Percentiles rank a stretch among this genome's conserved stretches.
These are phyloP conservation scores for Camellia oleifera DNA, from an alignment of 179 eudicot genomes.

Conservation along the genomic window DNA sequence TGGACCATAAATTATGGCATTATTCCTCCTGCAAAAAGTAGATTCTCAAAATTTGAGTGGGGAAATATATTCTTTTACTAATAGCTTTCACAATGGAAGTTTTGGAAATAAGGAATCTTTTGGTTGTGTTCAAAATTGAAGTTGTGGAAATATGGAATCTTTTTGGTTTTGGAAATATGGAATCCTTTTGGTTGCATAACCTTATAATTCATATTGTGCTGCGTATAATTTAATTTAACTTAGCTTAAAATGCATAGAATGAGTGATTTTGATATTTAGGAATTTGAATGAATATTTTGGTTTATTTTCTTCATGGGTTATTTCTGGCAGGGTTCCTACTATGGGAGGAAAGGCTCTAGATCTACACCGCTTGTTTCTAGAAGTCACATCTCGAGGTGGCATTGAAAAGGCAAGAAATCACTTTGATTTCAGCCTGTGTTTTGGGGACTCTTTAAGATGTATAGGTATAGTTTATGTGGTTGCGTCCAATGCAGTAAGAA, in stretches of 20 bases:
- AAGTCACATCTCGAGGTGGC: slow-evolving; percentile 88
- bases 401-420: slow-evolving; percentile 54
- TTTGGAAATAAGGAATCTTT: too few relatives aligned
- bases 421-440: too few relatives aligned
- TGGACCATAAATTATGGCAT: too few relatives aligned
- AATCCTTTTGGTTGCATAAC: not conserved
- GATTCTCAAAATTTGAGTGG: not conserved
- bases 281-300: not conserved
- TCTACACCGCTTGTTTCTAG: slow-evolving; percentile 65
- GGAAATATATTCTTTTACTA: not conserved
- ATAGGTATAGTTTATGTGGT: not conserved
- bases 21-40: too few relatives aligned
- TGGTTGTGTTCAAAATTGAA: not conserved
- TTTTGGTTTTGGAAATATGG: not conserved
- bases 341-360: slow-evolving; percentile 59
- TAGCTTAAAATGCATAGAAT: too few relatives aligned
- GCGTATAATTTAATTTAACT: not conserved
- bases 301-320: not conserved
- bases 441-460: too few relatives aligned
- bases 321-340: slow-evolving; percentile 52
- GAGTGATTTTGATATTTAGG: not conserved
- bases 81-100: not conserved
- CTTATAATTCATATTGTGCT: not conserved
- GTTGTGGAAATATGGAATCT: too few relatives aligned
- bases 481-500: not conserved